Conservation (phyloP, 257 asterid species). For the Euphrasia confusa region DNA sequence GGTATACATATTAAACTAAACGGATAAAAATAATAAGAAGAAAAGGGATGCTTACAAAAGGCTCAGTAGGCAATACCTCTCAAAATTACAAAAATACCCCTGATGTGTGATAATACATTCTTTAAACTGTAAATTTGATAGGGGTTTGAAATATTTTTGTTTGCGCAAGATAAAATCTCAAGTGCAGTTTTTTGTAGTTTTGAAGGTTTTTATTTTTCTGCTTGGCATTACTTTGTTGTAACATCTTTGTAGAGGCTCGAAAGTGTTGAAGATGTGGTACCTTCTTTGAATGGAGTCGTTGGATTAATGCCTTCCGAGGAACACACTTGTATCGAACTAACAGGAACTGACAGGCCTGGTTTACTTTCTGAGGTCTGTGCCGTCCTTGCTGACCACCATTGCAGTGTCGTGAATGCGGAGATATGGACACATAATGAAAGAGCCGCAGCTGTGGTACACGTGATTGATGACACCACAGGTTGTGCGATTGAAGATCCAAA, state of each 20-base stretch:
- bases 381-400: slow-evolving; percentile 63
- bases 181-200: too few species aligned
- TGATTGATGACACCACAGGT: slow-evolving; percentile 44
- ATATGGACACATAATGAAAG: slow-evolving; percentile 75
- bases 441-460: slow-evolving; percentile 83
- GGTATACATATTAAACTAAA: neutral
- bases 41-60: too few species aligned
- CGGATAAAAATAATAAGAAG: neutral
- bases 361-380: slow-evolving; percentile 76
- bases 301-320: slow-evolving; percentile 69
- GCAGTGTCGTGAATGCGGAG: slow-evolving; percentile 70
- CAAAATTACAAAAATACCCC: too few species aligned
- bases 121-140: neutral
- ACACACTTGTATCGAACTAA: slow-evolving; percentile 63
- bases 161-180: too few species aligned
- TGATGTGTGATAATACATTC: too few species aligned
- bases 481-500: slow-evolving; percentile 58
- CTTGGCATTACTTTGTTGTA: neutral
- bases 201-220: too few species aligned
- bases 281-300: slow-evolving; percentile 50
- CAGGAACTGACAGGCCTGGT: slow-evolving; percentile 80
- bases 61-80: too few species aligned
- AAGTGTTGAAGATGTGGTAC: slow-evolving; percentile 41
- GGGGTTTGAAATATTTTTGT: neutral
- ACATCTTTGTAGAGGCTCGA: slow-evolving; percentile 50